Evolutionary conservation across 2,329 filamentous ascomycete genomes (phyloP), one percentile per base, ranked within the genome.

Genomic region (Truncatella angustata): DNA sequence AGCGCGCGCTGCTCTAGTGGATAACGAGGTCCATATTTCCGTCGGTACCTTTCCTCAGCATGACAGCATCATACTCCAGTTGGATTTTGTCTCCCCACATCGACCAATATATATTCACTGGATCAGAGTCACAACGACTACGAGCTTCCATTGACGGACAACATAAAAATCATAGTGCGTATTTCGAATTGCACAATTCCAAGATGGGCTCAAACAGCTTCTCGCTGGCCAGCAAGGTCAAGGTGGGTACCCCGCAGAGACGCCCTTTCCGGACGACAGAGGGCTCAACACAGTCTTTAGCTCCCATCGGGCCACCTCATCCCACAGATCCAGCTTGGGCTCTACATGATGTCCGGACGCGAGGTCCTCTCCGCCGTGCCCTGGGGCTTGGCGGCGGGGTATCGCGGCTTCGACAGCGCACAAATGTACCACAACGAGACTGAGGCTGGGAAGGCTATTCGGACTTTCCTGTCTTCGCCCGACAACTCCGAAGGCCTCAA

Each of bases 281-380:
- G n/a, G n/a, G 24, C 4, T 30, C 9, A 18, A 39, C 23, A 14
- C 12, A 16, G 11, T 14, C n/a, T 21, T 14, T 57, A 84, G 75
- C 79, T 88, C 51, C 69, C 81, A 60, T 88, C 88, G 74, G 84
- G 85, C 63, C 71, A 80, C 51, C 74, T 74, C 12, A 90, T 90
- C 69, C 88, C 88, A 12, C 81, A 80, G 60, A 83, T 91, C 58
- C 87, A 91, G 58, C 79, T 91, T 1, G 88, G 88, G 4, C 81
- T 91, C 10, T 91, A 91, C 70, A 76, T 87, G 71, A 88, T 87
- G 67, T 81, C 78, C 3, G 82, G 85, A 1, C 66, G 66, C 23
- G 84, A 89, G 62, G 84, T 82, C 16, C 73, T 71, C 9, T 66
- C 73, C 23, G 76, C 86, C 1, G 83, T 90, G 2, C 71, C 70